Base-by-base conservation (phyloP, 352 stramenopile species). In the Phytophthora ohioensis region DNA sequence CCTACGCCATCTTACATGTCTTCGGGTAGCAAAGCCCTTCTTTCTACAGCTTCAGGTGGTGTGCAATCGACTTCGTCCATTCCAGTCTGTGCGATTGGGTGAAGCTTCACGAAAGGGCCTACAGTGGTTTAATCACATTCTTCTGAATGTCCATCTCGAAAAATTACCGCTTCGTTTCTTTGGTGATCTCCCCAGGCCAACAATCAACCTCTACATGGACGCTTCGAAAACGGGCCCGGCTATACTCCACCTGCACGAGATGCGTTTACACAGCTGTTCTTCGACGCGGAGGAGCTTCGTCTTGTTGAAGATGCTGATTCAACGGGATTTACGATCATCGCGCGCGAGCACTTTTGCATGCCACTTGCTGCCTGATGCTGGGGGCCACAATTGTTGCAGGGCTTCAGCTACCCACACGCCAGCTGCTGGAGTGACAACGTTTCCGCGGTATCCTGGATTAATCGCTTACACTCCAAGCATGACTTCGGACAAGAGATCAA, bases 1-100 rank as follows among this genome's bases (percentile, higher is more conserved):
- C n/a, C 56, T 80, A 0, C 48, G 68, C 0, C 64, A 80, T 30
- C 15, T 80, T 1, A 59, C 56, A 0, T 82, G 75, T 21, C 34
- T 75, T 2, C 60, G 53, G 0, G 13, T 55, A 5, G 48, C 67
- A n/a, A 69, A 69, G n/a, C 66, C 52, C 0, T 69, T 70, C 5
- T 70, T 52, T 49, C 67, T 67, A 12, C 47, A 45, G 4, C 30
- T 75, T 10, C 47, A 67, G 6, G 12, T 12, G 0, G 21, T 59
- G 2, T 72, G 63, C 30, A 47, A 7, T 34, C 15, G 32, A 1
- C 13, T 58, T 2, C 54, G 15, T 13, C 6, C 21, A 32, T 67
- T 64, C 21, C 46, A 59, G 3, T 42, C 31, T 0, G 27, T 52
- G 3, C 17, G 27, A 7, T 30, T 62, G 10, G 31, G 0, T 31